Conservation (phyloP, 768 basidiomycete genomes). For the Chalciporus pseudorubinellus region DNA sequence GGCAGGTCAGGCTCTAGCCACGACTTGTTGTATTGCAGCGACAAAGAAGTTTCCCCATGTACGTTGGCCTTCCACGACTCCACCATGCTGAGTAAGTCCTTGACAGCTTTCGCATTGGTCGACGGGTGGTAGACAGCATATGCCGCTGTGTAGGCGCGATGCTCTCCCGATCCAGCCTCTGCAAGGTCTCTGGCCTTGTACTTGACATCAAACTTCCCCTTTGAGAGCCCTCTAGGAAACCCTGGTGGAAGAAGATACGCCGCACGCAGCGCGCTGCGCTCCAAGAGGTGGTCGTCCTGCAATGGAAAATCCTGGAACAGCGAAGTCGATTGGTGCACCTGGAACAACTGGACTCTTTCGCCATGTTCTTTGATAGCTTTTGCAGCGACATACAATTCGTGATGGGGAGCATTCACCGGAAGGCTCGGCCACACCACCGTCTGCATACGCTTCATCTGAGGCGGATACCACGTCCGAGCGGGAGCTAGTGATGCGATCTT, state of each 20-base stretch:
- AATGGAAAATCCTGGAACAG: conserved; percentile 14
- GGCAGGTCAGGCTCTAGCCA: conserved; percentile 26
- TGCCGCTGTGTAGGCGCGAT: conserved; percentile 9
- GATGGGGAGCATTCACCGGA: conserved; percentile 29
- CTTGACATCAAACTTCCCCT: background rate
- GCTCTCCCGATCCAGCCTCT: background rate
- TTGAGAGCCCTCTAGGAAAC: background rate
- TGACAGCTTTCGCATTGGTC: background rate
- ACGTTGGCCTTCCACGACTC: background rate
- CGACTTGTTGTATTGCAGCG: conserved; percentile 10
- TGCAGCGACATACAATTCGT: conserved; percentile 20
- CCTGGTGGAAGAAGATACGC: conserved; percentile 13
- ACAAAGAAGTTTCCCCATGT: background rate
- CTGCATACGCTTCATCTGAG: conserved; percentile 35
- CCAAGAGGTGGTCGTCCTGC: conserved; percentile 13
- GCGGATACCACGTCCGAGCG: conserved; percentile 34
- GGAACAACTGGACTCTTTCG: conserved; percentile 6
- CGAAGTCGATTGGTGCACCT: background rate
- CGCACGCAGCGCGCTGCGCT: conserved; percentile 13
- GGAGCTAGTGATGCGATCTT: conserved; percentile 35
- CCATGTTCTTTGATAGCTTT: conserved; percentile 26
- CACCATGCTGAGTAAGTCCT: background rate
- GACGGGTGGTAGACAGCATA: conserved; percentile 3
- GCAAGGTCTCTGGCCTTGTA: conserved; percentile 12
- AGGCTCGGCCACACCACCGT: conserved; percentile 30